These are phyloP conservation scores for Mercurialis annua DNA, from an alignment of 345 rosid genomes.

Conservation along the genomic window DNA sequence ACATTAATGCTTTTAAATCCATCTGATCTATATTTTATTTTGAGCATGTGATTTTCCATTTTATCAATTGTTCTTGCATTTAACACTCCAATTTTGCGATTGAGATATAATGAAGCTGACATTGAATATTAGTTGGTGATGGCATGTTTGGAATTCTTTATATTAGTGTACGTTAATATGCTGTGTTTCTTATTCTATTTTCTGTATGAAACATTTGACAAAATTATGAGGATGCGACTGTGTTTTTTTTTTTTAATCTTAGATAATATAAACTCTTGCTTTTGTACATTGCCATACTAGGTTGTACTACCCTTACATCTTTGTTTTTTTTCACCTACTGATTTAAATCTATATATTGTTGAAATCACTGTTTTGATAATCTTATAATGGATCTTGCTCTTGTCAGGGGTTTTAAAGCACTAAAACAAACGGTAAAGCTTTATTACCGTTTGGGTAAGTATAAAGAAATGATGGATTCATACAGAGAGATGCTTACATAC, in stretches of 20 bases:
- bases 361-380: not conserved
- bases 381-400: conserved; percentile 11
- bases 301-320: not conserved
- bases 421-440: conserved; percentile 96
- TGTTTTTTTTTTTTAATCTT: not conserved
- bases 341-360: not conserved
- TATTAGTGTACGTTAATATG: too few relatives aligned
- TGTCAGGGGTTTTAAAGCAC: conserved; percentile 94
- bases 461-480: conserved; percentile 95
- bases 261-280: not conserved
- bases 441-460: conserved; percentile 85
- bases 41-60: not conserved
- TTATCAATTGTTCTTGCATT: not conserved
- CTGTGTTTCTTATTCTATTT: not conserved
- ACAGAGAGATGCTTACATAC: conserved; percentile 89
- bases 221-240: not conserved
- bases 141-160: not conserved
- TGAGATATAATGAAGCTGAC: not conserved
- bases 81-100: not conserved
- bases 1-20: not conserved
- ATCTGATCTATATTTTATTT: not conserved
- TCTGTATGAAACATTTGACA: not conserved
- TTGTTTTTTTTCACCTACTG: conserved; percentile 8
- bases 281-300: not conserved
- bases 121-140: not conserved